Percentiles rank a stretch among this genome's conserved stretches.
phyloP scores from a whole-genome alignment of 495 filamentous ascomycete genomes.

The Lepraria neglecta region DNA sequence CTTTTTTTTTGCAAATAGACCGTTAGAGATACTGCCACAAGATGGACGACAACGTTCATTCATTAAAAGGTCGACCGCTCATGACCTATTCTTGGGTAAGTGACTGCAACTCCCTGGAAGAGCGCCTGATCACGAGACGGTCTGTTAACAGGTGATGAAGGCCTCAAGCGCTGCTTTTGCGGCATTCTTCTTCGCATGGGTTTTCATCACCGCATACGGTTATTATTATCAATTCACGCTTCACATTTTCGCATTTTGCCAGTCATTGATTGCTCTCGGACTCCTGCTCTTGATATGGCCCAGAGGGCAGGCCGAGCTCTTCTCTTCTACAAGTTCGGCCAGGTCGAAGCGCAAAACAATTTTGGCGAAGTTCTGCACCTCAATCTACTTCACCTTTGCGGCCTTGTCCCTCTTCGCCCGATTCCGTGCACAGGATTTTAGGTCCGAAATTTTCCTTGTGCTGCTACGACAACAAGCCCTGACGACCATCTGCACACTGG shows the following conservation, averaged over 20 bases:
- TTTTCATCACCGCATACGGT: neutral
- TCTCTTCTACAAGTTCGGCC: conserved; percentile 5
- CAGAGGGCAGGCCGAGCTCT: neutral
- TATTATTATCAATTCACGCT: neutral
- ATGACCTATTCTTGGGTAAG: too few relatives aligned
- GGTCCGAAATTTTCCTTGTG: neutral
- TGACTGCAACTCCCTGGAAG: too few relatives aligned
- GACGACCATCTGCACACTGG: conserved; percentile 6
- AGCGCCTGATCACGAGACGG: neutral
- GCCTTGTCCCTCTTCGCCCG: conserved; percentile 3
- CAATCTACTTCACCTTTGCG: conserved; percentile 3
- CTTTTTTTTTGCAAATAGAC: too few relatives aligned
- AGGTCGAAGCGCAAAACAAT: conserved; percentile 7
- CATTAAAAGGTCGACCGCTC: too few relatives aligned
- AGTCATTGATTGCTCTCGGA: neutral
- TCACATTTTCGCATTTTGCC: neutral
- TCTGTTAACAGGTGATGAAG: neutral
- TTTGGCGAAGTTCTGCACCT: conserved; percentile 10
- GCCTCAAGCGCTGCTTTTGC: conserved; percentile 3
- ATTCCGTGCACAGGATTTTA: neutral
- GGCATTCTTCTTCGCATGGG: conserved; percentile 9
- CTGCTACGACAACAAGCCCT: conserved; percentile 8
- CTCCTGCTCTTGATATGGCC: conserved; percentile 11
- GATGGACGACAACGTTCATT: too few relatives aligned
- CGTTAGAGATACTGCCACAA: too few relatives aligned